These are phyloP conservation scores for Microdochium paspali DNA, from an alignment of 2,329 filamentous ascomycete species.

Conservation along the genomic window DNA sequence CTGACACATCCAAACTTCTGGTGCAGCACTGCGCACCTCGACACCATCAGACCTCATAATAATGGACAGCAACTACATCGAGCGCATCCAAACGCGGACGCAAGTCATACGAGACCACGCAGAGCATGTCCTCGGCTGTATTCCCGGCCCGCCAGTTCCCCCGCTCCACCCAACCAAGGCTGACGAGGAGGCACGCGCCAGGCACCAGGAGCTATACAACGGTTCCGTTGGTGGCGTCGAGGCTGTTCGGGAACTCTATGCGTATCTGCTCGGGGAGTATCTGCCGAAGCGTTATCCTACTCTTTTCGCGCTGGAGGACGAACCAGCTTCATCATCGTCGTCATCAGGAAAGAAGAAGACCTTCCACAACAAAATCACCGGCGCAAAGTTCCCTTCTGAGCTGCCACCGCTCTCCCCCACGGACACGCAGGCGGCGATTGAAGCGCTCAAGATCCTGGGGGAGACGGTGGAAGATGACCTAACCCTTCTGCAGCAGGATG, in stretches of 20 bases:
- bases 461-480: slow-evolving; percentile 46
- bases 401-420: slow-evolving; percentile 7
- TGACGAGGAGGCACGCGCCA: neutral
- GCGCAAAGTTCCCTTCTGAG: slow-evolving; percentile 13
- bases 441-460: slow-evolving; percentile 30
- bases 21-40: slow-evolving; percentile 30
- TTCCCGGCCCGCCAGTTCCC: slow-evolving; percentile 10
- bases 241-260: slow-evolving; percentile 38
- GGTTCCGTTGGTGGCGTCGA: slow-evolving; percentile 19
- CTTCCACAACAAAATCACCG: slow-evolving; percentile 6
- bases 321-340: too few species aligned
- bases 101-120: slow-evolving; percentile 27
- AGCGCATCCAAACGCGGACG: slow-evolving; percentile 29
- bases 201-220: neutral
- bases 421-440: slow-evolving; percentile 12
- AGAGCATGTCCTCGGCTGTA: slow-evolving; percentile 29
- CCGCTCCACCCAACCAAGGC: neutral
- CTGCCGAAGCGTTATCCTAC: slow-evolving; percentile 38
- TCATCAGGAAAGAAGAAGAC: too few species aligned
- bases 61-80: slow-evolving; percentile 40
- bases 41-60: slow-evolving; percentile 39
- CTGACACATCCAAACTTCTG: too few species aligned
- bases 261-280: slow-evolving; percentile 33
- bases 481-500: slow-evolving; percentile 30
- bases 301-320: slow-evolving; percentile 25